Base-by-base conservation (phyloP, 176 grass and related monocot species). In the Eleusine indica region DNA sequence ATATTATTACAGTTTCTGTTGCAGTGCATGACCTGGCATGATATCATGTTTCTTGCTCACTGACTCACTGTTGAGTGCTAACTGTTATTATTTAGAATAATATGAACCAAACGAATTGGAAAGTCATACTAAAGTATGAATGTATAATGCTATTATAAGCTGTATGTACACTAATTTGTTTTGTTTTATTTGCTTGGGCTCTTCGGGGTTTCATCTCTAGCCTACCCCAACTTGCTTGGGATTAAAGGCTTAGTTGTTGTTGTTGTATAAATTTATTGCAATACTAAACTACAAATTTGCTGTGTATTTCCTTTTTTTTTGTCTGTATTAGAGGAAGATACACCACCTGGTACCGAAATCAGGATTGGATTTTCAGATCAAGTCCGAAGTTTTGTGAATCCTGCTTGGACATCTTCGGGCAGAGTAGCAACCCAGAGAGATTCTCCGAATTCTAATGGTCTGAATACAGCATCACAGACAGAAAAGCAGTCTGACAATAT, bases 311-410 rank as follows among this genome's bases (percentile, higher is more conserved):
- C 32, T 73, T 21, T 62, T 61, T 75, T 61, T 75, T 75, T 67
- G 38, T 47, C 63, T 68, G 54, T 85, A 83, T 82, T 92, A 99
- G 97, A 92, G 73, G 91, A 99, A 79, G 84, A 91, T 82, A 47
- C 86, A 86, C 73, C 91, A 73, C 84, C 79, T 80, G 88, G 88
- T 82, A 79, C 80, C 47, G 87, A 90, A 37, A 89, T 79, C 63
- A 86, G 75, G 87, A 30, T 80, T 65, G 87, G 54, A 62, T 88
- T 91, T 74, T 78, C 89, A 76, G 79, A 88, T 87, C 82, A 90
- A 64, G 85, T 90, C 66, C 51, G 62, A 70, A 90, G 70, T 58
- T 78, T 92, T 77, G 90, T 92, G 78, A 92, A 90, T 77, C 87
- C 89, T 77, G 78, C n/a, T 29, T 80, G 85, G 78, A 87, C 79